Base-by-base conservation (phyloP, 164 flowering plant species). In the Liriodendron chinense region DNA sequence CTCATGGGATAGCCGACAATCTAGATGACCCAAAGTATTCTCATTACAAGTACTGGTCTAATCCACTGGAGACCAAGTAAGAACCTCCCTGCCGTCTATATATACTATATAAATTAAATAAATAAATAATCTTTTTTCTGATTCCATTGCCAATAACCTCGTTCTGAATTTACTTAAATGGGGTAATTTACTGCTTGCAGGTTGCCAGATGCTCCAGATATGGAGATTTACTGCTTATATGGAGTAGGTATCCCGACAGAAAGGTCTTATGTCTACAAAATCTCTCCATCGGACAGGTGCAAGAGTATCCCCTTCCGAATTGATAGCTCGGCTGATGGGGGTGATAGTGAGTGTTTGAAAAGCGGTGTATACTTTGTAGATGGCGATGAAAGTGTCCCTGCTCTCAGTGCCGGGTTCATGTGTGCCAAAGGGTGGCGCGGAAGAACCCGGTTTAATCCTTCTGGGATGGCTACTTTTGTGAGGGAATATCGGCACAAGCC, bases 361-460 rank as follows among this genome's bases (percentile, higher is more conserved):
- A 81, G 85, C 21, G 94, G 92, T 20, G 90, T 89, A 1, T 78
- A 85, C 76, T 86, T 87, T 25, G 91, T 81, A 13, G 97, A 92
- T 59, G 94, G 97, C 0, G 97, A 92, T 47, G 90, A 88, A 72
- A 89, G 81, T 65, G 90, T 89, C 26, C 94, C 94, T 0, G 89
- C 84, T n/a, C 3, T 92, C 21, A 89, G 97, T 53, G 87, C 94
- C 0, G 94, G 94, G 3, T 89, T 85, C 88, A 90, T 92, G 97
- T 90, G 94, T 74, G 94, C 94, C 57, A 88, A 85, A 77, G 97
- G 92, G 10, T 90, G 94, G 97, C 79, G 86, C 71, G 92, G 91
- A 12, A 85, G 67, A 72, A 90, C 86, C 34, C 78, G 91, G 73
- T 92, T 90, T 83, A 92, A 92, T 76, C 97, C 97, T 7, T 88